Percentiles rank a stretch among this genome's conserved stretches.
Conservation (phyloP, 2,329 filamentous ascomycete species). For the Grosmannia huntii region DNA sequence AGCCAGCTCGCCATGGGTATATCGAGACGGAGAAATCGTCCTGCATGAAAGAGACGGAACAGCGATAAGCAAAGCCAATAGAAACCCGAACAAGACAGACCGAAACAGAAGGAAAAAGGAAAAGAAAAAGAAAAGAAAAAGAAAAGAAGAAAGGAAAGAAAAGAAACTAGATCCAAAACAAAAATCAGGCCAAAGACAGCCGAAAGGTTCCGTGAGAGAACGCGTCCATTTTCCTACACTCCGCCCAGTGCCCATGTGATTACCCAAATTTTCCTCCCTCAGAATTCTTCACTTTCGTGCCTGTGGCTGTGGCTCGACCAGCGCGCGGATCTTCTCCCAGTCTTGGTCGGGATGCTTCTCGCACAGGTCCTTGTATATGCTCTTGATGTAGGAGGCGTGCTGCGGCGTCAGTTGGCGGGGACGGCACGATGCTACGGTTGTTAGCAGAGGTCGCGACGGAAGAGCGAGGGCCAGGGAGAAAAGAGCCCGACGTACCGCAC, state of each 20-base stretch:
- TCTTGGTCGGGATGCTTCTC: not conserved
- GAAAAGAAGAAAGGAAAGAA: too few species aligned
- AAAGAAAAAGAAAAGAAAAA: too few species aligned
- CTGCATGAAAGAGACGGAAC: too few species aligned
- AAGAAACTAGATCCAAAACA: too few species aligned
- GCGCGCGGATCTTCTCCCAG: slow-evolving; percentile 3
- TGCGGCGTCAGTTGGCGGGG: not conserved
- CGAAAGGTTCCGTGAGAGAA: not conserved
- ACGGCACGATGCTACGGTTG: not conserved
- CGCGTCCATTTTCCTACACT: not conserved
- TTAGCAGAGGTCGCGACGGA: not conserved
- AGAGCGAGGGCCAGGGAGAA: too few species aligned
- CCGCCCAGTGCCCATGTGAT: too few species aligned
- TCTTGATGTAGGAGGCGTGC: not conserved
- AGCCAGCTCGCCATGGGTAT: too few species aligned
- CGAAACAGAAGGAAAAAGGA: not conserved
- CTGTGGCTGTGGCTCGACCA: not conserved
- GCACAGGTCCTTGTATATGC: slow-evolving; percentile 3
- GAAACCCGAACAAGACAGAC: not conserved
- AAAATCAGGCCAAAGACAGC: too few species aligned
- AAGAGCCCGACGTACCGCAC: not conserved
- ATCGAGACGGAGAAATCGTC: too few species aligned
- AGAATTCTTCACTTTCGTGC: not conserved
- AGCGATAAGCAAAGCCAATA: not conserved
- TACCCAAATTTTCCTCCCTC: too few species aligned